Evolutionary conservation across 2,329 filamentous ascomycete genomes (phyloP).

Genomic region (Colletotrichum tabaci): DNA sequence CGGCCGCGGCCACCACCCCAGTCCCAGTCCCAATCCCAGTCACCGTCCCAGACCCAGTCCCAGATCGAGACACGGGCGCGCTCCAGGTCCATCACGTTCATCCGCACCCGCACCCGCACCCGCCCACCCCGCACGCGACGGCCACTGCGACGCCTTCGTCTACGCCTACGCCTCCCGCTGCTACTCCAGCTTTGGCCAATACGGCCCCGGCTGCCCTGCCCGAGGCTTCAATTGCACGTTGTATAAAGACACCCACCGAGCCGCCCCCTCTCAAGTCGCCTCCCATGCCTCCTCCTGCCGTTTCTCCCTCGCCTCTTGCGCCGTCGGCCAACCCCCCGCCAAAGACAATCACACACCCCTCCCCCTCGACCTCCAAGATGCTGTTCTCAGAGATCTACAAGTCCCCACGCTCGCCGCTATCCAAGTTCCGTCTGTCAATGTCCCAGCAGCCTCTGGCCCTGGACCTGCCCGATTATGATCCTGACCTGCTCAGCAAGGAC

Average conservation of each 20-base stretch:
- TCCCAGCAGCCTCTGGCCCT: conserved; percentile 46
- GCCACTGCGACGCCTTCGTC: conserved; percentile 15
- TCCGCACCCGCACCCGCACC: conserved; percentile 26
- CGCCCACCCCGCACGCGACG: conserved; percentile 39
- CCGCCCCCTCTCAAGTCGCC: conserved; percentile 1
- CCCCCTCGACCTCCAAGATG: conserved; percentile 58
- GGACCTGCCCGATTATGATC: conserved; percentile 65
- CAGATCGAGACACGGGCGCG: conserved; percentile 34
- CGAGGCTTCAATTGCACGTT: conserved; percentile 36
- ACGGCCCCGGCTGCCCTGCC: conserved; percentile 19
- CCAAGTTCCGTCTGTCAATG: conserved; percentile 62
- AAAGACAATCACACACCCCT: conserved; percentile 27
- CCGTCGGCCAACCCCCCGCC: conserved; percentile 29
- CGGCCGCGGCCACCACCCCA: conserved; percentile 36
- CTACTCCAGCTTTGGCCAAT: conserved; percentile 42
- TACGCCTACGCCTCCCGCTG: conserved; percentile 26
- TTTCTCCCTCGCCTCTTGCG: conserved; percentile 24
- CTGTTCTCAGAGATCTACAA: conserved; percentile 74
- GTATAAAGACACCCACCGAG: conserved; percentile 18
- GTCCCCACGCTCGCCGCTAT: conserved; percentile 67
- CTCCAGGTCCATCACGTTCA: conserved; percentile 9
- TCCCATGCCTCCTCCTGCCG: conserved; percentile 22
- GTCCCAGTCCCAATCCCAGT: conserved; percentile 28
- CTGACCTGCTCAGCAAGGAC: conserved; percentile 74
- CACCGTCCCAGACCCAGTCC: conserved; percentile 22